phyloP scores from a whole-genome alignment of 371 early-diverging fungal species.

The Cokeromyces recurvatus region DNA sequence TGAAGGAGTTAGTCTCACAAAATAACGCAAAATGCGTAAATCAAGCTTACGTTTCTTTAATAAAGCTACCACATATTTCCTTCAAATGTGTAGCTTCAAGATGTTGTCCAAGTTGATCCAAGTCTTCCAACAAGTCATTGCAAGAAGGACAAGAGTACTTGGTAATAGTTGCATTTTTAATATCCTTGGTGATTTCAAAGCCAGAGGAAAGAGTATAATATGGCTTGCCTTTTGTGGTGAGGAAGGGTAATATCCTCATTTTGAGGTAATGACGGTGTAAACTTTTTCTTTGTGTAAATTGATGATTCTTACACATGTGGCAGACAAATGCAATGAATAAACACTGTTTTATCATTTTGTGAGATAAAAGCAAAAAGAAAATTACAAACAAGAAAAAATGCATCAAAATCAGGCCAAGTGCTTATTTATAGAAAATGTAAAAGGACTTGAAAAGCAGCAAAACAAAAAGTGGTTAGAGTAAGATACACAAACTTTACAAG shows the following conservation, averaged over 20 bases:
- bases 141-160: conserved; percentile 7
- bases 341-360: neutral
- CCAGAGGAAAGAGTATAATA: neutral
- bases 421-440: no score
- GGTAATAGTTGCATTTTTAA: conserved; percentile 2
- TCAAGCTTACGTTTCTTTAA: no score
- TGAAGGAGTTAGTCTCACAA: no score
- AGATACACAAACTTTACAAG: no score
- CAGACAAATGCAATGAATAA: conserved; percentile 8
- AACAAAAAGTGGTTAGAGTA: no score
- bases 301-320: conserved; percentile 3
- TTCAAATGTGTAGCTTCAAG: neutral
- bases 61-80: no score
- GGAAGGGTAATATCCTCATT: no score
- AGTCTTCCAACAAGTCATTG: conserved; percentile 4
- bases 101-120: conserved; percentile 2
- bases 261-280: conserved; percentile 3
- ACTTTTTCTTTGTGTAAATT: conserved; percentile 2
- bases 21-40: no score
- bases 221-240: no score
- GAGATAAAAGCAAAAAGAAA: conserved; percentile 3
- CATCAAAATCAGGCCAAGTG: no score
- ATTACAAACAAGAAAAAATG: no score
- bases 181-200: conserved; percentile 1
- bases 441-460: no score